These are phyloP conservation scores for Kwoniella sp. DNA, from an alignment of 768 basidiomycete species.

Conservation along the genomic window DNA sequence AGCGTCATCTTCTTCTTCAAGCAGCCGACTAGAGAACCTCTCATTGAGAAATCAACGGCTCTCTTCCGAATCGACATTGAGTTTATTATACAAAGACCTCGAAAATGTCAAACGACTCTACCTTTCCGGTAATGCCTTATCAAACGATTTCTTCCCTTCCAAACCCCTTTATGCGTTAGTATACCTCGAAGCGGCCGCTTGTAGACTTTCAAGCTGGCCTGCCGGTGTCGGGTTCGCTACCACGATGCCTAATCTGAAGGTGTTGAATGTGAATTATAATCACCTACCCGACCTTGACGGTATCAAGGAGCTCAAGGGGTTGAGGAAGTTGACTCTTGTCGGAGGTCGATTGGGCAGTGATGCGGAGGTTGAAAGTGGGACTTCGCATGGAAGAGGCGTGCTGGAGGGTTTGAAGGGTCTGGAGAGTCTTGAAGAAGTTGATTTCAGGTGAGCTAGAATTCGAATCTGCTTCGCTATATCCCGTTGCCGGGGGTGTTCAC, in stretches of 20 bases:
- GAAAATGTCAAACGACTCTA: slow-evolving; percentile 92
- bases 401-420: slow-evolving; percentile 72
- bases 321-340: slow-evolving; percentile 83
- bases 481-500: no score
- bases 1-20: slow-evolving; percentile 23
- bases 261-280: slow-evolving; percentile 95
- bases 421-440: slow-evolving; percentile 81
- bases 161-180: slow-evolving; percentile 78
- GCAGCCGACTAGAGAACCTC: slow-evolving; percentile 77
- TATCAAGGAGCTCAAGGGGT: slow-evolving; percentile 70
- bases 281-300: slow-evolving; percentile 72
- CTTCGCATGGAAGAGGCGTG: slow-evolving; percentile 62
- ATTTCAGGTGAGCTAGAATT: slow-evolving; percentile 70
- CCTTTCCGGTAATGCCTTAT: slow-evolving; percentile 68
- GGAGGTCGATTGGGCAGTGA: slow-evolving; percentile 69
- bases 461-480: neutral
- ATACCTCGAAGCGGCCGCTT: slow-evolving; percentile 88
- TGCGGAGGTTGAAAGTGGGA: slow-evolving; percentile 56
- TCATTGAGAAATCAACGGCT: slow-evolving; percentile 82
- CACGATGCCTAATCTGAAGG: slow-evolving; percentile 76
- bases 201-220: slow-evolving; percentile 77
- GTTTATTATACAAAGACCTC: slow-evolving; percentile 61
- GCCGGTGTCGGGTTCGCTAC: slow-evolving; percentile 65
- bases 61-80: slow-evolving; percentile 14
- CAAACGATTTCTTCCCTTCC: slow-evolving; percentile 56